Percentiles rank a stretch among this genome's conserved stretches.
Conservation (phyloP, 1,284 basidiomycete species). For the Mycena citricolor region DNA sequence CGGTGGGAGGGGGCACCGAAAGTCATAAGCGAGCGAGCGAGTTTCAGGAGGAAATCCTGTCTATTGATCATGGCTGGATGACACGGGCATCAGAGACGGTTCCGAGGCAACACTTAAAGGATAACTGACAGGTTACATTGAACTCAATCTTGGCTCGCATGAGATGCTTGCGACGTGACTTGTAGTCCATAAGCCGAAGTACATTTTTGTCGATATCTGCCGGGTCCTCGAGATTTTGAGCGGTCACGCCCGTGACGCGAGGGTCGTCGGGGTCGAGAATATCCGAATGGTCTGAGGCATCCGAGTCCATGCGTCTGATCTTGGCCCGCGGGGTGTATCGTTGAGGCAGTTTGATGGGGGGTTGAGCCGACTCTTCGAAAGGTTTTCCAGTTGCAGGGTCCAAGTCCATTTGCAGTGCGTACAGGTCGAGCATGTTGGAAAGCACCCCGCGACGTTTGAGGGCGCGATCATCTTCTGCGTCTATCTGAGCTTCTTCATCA, state of each 20-base stretch:
- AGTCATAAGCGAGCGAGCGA: slow-evolving; percentile 79
- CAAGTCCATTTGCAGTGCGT: slow-evolving; percentile 37
- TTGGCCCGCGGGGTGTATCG: slow-evolving; percentile 15
- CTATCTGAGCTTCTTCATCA: slow-evolving; percentile 28
- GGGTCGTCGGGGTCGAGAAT: slow-evolving; percentile 56
- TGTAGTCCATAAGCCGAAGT: slow-evolving; percentile 64
- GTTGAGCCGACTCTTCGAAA: background rate
- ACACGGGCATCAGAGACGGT: slow-evolving; percentile 1
- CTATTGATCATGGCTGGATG: slow-evolving; percentile 62
- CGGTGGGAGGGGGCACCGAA: slow-evolving; percentile 88
- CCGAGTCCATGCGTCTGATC: slow-evolving; percentile 34
- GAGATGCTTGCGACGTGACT: slow-evolving; percentile 59
- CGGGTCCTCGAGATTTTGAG: slow-evolving; percentile 50
- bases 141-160: slow-evolving; percentile 66
- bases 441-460: slow-evolving; percentile 42
- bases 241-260: slow-evolving; percentile 44
- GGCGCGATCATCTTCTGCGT: slow-evolving; percentile 32
- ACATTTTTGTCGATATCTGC: slow-evolving; percentile 59
- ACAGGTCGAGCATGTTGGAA: slow-evolving; percentile 55
- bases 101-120: slow-evolving; percentile 2
- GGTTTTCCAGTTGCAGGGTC: slow-evolving; percentile 6
- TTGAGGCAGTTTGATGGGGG: slow-evolving; percentile 4
- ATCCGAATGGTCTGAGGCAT: slow-evolving; percentile 43
- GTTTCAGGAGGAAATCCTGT: slow-evolving; percentile 76
- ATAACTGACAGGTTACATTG: slow-evolving; percentile 60